phyloP scores from a whole-genome alignment of 805 yeast species.

The Wickerhamomyces subpelliculosus region DNA sequence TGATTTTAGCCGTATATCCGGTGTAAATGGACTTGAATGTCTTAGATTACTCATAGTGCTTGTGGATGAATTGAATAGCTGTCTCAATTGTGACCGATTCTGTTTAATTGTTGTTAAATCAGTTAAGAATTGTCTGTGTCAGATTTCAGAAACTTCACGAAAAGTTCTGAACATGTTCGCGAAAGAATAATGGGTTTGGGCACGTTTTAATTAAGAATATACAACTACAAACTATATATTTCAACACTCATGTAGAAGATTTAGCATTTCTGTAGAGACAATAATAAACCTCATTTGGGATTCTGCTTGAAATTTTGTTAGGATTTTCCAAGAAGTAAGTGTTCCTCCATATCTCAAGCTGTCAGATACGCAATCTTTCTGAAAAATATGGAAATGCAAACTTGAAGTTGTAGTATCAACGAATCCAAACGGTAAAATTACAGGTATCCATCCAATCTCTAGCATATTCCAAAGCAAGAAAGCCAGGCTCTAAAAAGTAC shows the following conservation, averaged over 20 bases:
- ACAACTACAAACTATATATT: no score
- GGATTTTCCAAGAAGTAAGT: constrained; percentile 68
- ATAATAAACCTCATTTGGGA: no score
- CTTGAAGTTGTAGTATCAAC: constrained; percentile 75
- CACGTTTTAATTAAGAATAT: no score
- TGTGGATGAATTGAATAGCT: background rate
- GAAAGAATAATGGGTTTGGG: no score
- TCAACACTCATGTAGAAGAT: no score
- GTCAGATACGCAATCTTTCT: constrained; percentile 65
- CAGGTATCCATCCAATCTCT: constrained; percentile 99
- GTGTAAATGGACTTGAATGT: background rate
- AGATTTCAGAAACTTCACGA: no score
- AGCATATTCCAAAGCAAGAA: constrained; percentile 90
- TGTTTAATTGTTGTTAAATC: no score
- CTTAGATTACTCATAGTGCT: background rate
- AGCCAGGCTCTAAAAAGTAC: constrained; percentile 65
- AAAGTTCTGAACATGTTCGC: no score
- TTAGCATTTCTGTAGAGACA: no score
- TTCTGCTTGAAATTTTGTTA: no score
- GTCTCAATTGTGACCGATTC: no score
- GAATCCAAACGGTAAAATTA: constrained; percentile 96
- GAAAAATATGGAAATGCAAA: constrained; percentile 60
- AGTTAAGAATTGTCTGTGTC: no score
- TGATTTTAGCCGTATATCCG: background rate
- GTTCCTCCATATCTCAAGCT: constrained; percentile 67